A percentile compares a stretch with the other conserved stretches of the same genome.
These are phyloP conservation scores for Coemansia sp. DNA, from an alignment of 192 early-diverging fungal genomes.

Conservation along the genomic window DNA sequence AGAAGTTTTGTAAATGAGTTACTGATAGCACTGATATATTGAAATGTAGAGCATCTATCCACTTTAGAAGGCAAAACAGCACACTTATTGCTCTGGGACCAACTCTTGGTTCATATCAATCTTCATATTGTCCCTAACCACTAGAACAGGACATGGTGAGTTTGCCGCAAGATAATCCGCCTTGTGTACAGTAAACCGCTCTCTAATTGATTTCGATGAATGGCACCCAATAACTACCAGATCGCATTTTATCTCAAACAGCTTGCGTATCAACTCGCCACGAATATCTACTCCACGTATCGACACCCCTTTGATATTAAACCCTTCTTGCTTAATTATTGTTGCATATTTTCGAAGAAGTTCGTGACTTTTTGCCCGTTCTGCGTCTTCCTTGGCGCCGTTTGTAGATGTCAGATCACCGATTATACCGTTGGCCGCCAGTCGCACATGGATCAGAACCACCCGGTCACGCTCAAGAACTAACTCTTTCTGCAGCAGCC, in stretches of 20 bases:
- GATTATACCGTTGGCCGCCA: slow-evolving; percentile 40
- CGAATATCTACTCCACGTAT: slow-evolving; percentile 49
- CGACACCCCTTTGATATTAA: slow-evolving; percentile 44
- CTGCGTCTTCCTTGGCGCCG: slow-evolving; percentile 27
- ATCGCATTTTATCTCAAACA: slow-evolving; percentile 50
- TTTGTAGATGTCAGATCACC: slow-evolving; percentile 41
- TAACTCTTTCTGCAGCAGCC: slow-evolving; percentile 42
- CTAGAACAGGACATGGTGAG: slow-evolving; percentile 44
- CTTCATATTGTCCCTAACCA: slow-evolving; percentile 15
- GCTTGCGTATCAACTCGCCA: slow-evolving; percentile 51
- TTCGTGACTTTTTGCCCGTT: slow-evolving; percentile 38
- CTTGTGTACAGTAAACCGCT: slow-evolving; percentile 37
- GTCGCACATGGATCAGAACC: slow-evolving; percentile 39
- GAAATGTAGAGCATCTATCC: neutral
- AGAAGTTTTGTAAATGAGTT: too few species aligned
- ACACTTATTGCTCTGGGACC: neutral
- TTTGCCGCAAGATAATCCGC: slow-evolving; percentile 29
- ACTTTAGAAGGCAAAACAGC: neutral
- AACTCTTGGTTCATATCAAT: neutral
- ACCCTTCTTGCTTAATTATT: slow-evolving; percentile 42
- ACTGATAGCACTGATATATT: too few species aligned
- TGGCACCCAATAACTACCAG: slow-evolving; percentile 30
- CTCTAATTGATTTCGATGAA: slow-evolving; percentile 28
- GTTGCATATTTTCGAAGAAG: slow-evolving; percentile 31
- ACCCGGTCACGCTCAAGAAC: slow-evolving; percentile 36